phyloP scores from a whole-genome alignment of 2,329 filamentous ascomycete genomes.

The Emmonsiellopsis sp. region DNA sequence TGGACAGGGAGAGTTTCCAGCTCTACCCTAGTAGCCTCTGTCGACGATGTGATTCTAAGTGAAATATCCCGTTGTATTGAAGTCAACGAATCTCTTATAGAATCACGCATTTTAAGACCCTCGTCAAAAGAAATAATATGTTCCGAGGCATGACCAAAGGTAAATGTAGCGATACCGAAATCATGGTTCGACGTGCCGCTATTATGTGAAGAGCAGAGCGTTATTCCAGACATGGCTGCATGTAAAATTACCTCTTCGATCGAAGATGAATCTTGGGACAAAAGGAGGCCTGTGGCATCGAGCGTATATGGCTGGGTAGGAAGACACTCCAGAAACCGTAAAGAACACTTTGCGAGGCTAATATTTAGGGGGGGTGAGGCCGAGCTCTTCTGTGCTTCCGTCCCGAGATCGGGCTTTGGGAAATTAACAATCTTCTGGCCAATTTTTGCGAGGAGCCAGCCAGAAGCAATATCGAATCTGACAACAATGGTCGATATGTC shows the following conservation, averaged over 20 bases:
- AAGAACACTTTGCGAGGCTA: slow-evolving; percentile 20
- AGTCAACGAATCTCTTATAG: slow-evolving; percentile 31
- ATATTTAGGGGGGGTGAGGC: slow-evolving; percentile 16
- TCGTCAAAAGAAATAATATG: slow-evolving; percentile 46
- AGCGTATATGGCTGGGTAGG: slow-evolving; percentile 20
- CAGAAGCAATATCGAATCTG: slow-evolving; percentile 32
- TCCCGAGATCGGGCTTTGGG: slow-evolving; percentile 10
- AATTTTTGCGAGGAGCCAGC: slow-evolving; percentile 32
- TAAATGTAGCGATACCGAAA: slow-evolving; percentile 33
- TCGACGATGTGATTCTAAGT: slow-evolving; percentile 25
- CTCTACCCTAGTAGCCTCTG: slow-evolving; percentile 39
- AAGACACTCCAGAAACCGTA: slow-evolving; percentile 32
- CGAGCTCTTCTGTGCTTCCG: slow-evolving; percentile 4
- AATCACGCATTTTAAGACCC: slow-evolving; percentile 37
- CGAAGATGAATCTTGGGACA: slow-evolving; percentile 14
- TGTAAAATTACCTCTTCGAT: slow-evolving; percentile 28
- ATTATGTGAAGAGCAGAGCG: slow-evolving; percentile 15
- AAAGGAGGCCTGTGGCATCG: slow-evolving; percentile 7
- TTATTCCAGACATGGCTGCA: slow-evolving; percentile 18
- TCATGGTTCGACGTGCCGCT: slow-evolving; percentile 19
- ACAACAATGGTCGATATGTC: slow-evolving; percentile 24
- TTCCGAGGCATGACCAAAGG: slow-evolving; percentile 40
- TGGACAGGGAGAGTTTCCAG: slow-evolving; percentile 69
- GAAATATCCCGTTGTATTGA: slow-evolving; percentile 31
- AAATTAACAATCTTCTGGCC: slow-evolving; percentile 22